Conservation (phyloP, 257 asterid species). For the Nemophila menziesii region DNA sequence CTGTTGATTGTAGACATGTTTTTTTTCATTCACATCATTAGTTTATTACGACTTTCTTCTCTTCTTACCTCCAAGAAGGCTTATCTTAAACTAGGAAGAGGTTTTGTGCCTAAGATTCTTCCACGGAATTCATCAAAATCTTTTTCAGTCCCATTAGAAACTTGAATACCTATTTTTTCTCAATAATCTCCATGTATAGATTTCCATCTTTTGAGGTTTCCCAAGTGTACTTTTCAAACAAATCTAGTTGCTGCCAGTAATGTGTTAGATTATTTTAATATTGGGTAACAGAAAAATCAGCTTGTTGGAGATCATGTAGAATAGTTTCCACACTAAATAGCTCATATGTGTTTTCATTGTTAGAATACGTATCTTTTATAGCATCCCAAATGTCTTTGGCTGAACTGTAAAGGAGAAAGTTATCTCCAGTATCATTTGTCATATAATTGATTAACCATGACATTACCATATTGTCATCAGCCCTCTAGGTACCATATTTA, state of each 20-base stretch:
- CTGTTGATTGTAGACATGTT: too few species aligned
- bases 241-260: slow-evolving; percentile 3
- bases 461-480: background rate
- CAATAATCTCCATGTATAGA: slow-evolving; percentile 4
- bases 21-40: background rate
- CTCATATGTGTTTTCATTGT: slow-evolving; percentile 1
- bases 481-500: background rate
- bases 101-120: background rate
- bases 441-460: background rate
- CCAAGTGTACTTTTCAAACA: slow-evolving; percentile 5
- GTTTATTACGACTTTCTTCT: slow-evolving; percentile 2
- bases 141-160: too few species aligned
- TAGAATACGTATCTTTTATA: background rate
- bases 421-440: background rate
- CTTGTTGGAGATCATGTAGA: slow-evolving; percentile 8
- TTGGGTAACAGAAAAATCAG: slow-evolving; percentile 1
- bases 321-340: slow-evolving; percentile 2
- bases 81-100: background rate
- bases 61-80: slow-evolving; percentile 3
- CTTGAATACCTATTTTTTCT: too few species aligned
- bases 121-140: slow-evolving; percentile 8
- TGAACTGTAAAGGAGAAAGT: slow-evolving; percentile 1
- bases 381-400: slow-evolving; percentile 11
- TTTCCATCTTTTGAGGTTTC: slow-evolving; percentile 1
- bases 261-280: slow-evolving; percentile 1